Conservation (phyloP, 208 protist genomes). For the Naegleria fowleri region DNA sequence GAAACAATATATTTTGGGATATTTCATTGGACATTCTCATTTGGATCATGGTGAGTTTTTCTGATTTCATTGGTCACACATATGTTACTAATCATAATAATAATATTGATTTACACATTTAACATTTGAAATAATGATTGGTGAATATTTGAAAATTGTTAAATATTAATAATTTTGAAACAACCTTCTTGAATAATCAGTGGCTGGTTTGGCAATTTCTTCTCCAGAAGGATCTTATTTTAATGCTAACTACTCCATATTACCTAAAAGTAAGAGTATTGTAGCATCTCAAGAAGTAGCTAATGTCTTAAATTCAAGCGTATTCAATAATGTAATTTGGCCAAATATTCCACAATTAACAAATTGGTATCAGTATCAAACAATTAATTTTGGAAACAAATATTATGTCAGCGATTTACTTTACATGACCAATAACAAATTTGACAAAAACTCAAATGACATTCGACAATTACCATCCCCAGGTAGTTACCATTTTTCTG, state of each 20-base stretch:
- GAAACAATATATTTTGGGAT: background rate
- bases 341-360: background rate
- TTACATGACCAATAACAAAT: background rate
- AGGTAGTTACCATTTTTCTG: background rate
- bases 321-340: background rate
- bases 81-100: no score
- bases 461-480: background rate
- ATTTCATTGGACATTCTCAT: background rate
- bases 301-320: background rate
- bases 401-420: constrained; percentile 3
- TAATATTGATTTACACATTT: no score
- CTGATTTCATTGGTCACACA: no score
- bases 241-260: background rate
- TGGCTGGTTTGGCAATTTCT: background rate
- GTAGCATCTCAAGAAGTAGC: background rate
- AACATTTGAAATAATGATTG: no score
- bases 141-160: no score
- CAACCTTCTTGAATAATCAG: no score
- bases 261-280: background rate
- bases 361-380: background rate
- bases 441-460: background rate
- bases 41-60: background rate
- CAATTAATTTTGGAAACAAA: background rate
- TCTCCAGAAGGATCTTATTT: background rate
- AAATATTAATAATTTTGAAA: no score